Evolutionary conservation across 176 grass and related monocot species (phyloP), one percentile per base, ranked within the genome.

Genomic region (Pontederia crassipes): DNA sequence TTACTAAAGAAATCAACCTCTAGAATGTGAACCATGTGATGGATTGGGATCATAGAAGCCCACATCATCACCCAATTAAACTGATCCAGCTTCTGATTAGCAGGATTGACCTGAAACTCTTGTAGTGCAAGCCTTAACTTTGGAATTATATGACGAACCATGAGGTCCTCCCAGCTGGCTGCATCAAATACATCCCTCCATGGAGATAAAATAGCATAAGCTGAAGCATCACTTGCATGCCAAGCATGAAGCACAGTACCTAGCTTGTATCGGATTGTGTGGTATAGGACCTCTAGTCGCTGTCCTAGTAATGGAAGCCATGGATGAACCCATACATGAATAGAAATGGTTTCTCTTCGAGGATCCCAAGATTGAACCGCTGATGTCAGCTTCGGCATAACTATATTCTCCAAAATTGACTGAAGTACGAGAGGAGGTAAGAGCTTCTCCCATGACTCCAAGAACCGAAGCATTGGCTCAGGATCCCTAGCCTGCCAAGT

Each of bases 21-120:
- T 67, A 95, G 70, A 74, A 95, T 69, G 51, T 95, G 82, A 58
- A 89, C 90, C 85, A 95, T 89, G 59, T 89, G 82, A 72, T 86
- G 86, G 48, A 84, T 79, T 12, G 82, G 86, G 28, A 95, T 86
- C 46, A 72, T 73, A 70, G 82, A 80, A 57, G 82, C 72, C 86
- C 90, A 95, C 61, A 78, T 67, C 82, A 95, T 95, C 13, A 95
- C 82, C 80, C 77, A 95, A 46, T 86, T 85, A 49, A 95, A 95
- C 65, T 95, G 85, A 26, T 89, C 82, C 0, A 89, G 66, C 29
- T 81, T 95, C 64, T 89, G 79, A 63, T 77, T 89, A 58, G 86
- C 76, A 70, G 86, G 90, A 59, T 89, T 83, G 50, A 95, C 79
- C 60, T 95, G 77, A 55, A 89, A 84, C 18, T 95, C 77, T 57